Evolutionary conservation across 441 rosid genomes (phyloP), one percentile per base, ranked within the genome.

Genomic region (Gossypium gossypioides): DNA sequence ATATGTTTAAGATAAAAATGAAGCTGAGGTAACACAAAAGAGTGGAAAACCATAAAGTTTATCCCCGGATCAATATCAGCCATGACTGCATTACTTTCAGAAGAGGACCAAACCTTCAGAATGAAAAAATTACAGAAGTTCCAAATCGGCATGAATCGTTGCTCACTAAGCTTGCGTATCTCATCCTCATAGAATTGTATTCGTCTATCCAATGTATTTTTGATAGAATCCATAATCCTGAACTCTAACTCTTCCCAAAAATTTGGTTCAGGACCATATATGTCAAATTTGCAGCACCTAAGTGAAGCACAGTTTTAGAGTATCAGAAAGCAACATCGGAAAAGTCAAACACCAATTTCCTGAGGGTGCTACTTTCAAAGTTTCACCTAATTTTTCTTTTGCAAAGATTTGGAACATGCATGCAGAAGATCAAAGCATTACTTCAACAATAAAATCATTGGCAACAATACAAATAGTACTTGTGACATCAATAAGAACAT

Each of bases 121-220:
- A 93, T 91, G 81, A 96, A 96, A 80, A 96, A 96, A 78, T 96
- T 93, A 77, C 99, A 93, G 81, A 96, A 96, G 86, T 87, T 96
- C 99, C 99, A 96, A 74, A 90, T 77, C 48, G 98, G 97, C 97
- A 87, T 89, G 84, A 88, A 86, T 57, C 96, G 87, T 64, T 89
- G 99, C 83, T 96, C 99, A 59, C 87, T 93, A 75, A 93, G 96
- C 85, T 96, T 93, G 75, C 97, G 92, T 85, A 96, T 86, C 82
- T 96, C 99, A 79, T 96, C 98, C 85, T 96, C 99, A 37, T 90
- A 93, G 85, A 96, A 91, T 58, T 91, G 98, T 46, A 85, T 87
- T 27, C 97, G 96, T 80, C 85, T 90, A 74, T 93, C 98, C 86
- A 96, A 79, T 72, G 96, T 89, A 84, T 89, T 96, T 82, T 85